Evolutionary conservation across 73 alveolate genomes (phyloP).

Genomic region (Stentor roeselii): DNA sequence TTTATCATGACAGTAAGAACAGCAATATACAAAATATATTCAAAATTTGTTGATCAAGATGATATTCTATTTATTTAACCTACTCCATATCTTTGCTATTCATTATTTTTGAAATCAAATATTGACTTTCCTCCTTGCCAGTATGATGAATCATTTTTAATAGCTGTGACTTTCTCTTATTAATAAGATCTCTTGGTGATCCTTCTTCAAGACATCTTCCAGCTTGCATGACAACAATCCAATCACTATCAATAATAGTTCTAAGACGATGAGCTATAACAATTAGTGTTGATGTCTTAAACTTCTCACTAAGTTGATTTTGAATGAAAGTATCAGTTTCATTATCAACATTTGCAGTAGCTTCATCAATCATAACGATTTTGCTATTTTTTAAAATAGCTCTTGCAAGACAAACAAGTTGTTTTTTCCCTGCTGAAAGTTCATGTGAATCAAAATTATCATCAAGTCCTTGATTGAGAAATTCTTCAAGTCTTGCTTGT

Average conservation of each 20-base stretch:
- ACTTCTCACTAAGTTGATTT: conserved; percentile 46
- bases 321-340: conserved; percentile 68
- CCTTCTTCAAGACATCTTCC: conserved; percentile 31
- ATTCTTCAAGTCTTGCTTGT: neutral
- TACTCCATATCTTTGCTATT: too few relatives aligned
- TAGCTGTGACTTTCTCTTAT: neutral
- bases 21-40: too few relatives aligned
- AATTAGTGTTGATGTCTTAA: conserved; percentile 58
- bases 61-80: too few relatives aligned
- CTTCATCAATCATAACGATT: conserved; percentile 79
- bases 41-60: too few relatives aligned
- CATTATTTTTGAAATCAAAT: too few relatives aligned
- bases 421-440: conserved; percentile 91
- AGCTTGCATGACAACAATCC: conserved; percentile 60
- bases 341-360: conserved; percentile 73
- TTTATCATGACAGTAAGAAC: too few relatives aligned
- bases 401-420: conserved; percentile 88
- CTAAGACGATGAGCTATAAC: conserved; percentile 78
- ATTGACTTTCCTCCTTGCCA: neutral
- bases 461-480: conserved; percentile 35
- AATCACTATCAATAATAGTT: conserved; percentile 64
- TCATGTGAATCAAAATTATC: conserved; percentile 76
- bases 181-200: neutral
- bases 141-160: neutral
- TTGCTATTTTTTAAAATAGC: conserved; percentile 64